A percentile compares a stretch with the other conserved stretches of the same genome.
phyloP scores from a whole-genome alignment of 1,284 basidiomycete species.

The Ustilago cynodontis region DNA sequence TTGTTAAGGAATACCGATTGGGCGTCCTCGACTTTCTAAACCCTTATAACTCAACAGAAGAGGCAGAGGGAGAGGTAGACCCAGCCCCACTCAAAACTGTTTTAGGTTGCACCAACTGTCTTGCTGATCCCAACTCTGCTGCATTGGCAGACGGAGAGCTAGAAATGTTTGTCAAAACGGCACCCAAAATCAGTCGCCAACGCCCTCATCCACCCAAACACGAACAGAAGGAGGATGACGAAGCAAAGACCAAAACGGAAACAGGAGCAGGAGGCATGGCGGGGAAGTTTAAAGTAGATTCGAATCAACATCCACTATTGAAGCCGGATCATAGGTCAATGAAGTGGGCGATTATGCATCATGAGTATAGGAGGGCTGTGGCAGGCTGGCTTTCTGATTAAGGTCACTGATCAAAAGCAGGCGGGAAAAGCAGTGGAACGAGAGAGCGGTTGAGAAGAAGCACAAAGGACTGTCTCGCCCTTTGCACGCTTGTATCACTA shows the following conservation, averaged over 20 bases:
- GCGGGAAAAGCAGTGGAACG: background rate
- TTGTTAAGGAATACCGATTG: slow-evolving; percentile 31
- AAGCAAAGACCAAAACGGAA: background rate
- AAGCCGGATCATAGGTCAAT: slow-evolving; percentile 41
- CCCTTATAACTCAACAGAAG: slow-evolving; percentile 6
- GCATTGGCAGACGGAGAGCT: slow-evolving; percentile 31
- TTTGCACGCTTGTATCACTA: slow-evolving; percentile 6
- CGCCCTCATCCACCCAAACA: slow-evolving; percentile 33
- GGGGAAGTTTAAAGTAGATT: slow-evolving; percentile 31
- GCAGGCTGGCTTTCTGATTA: slow-evolving; percentile 23
- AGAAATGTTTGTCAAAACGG: slow-evolving; percentile 24
- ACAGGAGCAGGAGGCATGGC: background rate
- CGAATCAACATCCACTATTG: slow-evolving; percentile 32
- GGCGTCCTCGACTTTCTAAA: slow-evolving; percentile 43
- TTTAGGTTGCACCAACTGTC: slow-evolving; percentile 34
- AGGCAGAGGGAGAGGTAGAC: background rate
- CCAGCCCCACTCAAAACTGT: slow-evolving; percentile 18
- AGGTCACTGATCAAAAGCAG: background rate
- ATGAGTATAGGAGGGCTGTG: slow-evolving; percentile 44
- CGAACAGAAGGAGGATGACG: background rate
- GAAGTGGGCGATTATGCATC: slow-evolving; percentile 56
- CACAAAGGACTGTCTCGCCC: background rate
- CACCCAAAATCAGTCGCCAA: slow-evolving; percentile 42
- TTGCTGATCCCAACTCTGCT: slow-evolving; percentile 12
- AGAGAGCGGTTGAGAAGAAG: background rate